Conservation (phyloP, 352 stramenopile genomes). For the Pythium vanterpoolii region DNA sequence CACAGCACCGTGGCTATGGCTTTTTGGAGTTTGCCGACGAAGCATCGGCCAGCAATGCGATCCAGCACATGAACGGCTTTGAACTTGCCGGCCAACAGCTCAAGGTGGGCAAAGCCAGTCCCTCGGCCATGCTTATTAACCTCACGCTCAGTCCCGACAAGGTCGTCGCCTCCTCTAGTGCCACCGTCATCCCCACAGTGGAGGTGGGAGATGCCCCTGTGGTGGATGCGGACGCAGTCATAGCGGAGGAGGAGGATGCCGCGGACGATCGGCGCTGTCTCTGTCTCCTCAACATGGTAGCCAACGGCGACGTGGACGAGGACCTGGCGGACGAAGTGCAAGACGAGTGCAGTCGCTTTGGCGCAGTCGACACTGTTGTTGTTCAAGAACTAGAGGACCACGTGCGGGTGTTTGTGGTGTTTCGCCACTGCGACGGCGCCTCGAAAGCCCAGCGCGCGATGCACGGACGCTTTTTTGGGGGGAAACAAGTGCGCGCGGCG, state of each 20-base stretch:
- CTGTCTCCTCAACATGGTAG: slow-evolving; percentile 72
- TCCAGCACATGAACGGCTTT: slow-evolving; percentile 84
- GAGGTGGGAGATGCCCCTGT: too few species aligned
- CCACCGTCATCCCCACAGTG: not conserved
- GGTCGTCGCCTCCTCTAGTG: slow-evolving; percentile 30
- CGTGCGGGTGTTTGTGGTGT: slow-evolving; percentile 79
- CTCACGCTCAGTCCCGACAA: slow-evolving; percentile 64
- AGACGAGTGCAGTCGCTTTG: slow-evolving; percentile 64
- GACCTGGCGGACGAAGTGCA: slow-evolving; percentile 67
- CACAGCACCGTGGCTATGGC: slow-evolving; percentile 65
- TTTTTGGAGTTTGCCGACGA: slow-evolving; percentile 76
- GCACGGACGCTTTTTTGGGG: slow-evolving; percentile 73
- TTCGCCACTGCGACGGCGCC: slow-evolving; percentile 41
- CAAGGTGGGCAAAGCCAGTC: slow-evolving; percentile 75
- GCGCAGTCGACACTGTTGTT: slow-evolving; percentile 46
- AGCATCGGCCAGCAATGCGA: slow-evolving; percentile 51
- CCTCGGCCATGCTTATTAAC: slow-evolving; percentile 63
- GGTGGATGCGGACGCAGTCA: too few species aligned
- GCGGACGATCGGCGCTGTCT: slow-evolving; percentile 38
- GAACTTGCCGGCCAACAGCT: slow-evolving; percentile 70
- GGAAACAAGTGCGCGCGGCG: slow-evolving; percentile 64
- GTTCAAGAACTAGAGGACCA: slow-evolving; percentile 65
- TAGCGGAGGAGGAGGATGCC: slow-evolving; percentile 31
- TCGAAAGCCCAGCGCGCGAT: slow-evolving; percentile 52
- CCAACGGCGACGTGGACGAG: slow-evolving; percentile 64